Conservation (phyloP, 805 yeast genomes). For the Hanseniaspora jakobsenii region DNA sequence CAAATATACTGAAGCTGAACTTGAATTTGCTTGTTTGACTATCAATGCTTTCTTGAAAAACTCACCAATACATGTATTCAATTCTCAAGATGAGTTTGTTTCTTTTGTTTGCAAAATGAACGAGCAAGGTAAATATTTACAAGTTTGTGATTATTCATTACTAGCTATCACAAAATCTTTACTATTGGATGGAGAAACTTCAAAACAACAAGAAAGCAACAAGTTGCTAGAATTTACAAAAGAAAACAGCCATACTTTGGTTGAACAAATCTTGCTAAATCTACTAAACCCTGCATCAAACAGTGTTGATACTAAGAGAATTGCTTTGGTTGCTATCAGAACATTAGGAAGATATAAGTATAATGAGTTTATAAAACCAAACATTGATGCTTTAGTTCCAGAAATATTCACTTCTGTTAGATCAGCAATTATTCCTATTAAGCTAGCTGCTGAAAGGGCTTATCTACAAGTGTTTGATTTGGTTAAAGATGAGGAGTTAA, state of each 20-base stretch:
- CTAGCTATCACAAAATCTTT: slow-evolving; percentile 73
- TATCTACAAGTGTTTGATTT: slow-evolving; percentile 59
- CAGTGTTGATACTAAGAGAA: slow-evolving; percentile 67
- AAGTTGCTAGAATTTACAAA: slow-evolving; percentile 33
- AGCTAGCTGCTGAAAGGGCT: slow-evolving; percentile 88
- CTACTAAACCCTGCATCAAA: slow-evolving; percentile 44
- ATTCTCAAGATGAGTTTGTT: slow-evolving; percentile 38
- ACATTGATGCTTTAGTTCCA: slow-evolving; percentile 49
- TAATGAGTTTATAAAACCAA: slow-evolving; percentile 39
- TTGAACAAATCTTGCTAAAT: slow-evolving; percentile 39
- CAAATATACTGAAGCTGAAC: slow-evolving; percentile 26
- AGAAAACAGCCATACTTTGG: slow-evolving; percentile 33
- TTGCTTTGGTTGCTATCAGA: slow-evolving; percentile 62
- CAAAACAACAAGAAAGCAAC: too few relatives aligned
- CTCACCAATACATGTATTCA: slow-evolving; percentile 54
- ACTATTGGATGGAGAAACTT: slow-evolving; percentile 37
- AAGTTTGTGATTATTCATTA: slow-evolving; percentile 62
- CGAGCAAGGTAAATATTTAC: slow-evolving; percentile 29
- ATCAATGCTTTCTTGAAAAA: slow-evolving; percentile 70
- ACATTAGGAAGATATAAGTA: slow-evolving; percentile 58
- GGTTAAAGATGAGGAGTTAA: slow-evolving; percentile 50
- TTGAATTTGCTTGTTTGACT: slow-evolving; percentile 56
- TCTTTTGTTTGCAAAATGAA: slow-evolving; percentile 39
- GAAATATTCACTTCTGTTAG: slow-evolving; percentile 72
- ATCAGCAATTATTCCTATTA: slow-evolving; percentile 81